Evolutionary conservation across 2,329 filamentous ascomycete species (phyloP).

Genomic region (Fusarium brevicatenulatum): DNA sequence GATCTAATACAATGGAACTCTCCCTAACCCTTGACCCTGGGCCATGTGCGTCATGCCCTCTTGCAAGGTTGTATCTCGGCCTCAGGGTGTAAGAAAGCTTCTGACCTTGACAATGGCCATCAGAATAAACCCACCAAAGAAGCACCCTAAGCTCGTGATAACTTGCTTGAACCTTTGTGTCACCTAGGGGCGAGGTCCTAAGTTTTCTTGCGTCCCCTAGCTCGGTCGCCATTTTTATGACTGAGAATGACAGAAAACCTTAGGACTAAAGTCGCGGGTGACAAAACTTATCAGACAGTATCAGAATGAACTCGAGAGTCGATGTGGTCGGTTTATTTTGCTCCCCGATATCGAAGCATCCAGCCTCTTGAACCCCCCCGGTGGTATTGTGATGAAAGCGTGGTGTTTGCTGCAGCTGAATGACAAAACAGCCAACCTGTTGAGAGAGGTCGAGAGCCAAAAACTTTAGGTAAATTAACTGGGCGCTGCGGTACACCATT

Average conservation of each 20-base stretch:
- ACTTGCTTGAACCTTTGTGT: neutral
- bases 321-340: neutral
- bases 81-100: neutral
- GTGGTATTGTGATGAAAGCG: neutral
- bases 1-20: conserved; percentile 17
- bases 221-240: conserved; percentile 16
- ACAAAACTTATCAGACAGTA: neutral
- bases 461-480: neutral
- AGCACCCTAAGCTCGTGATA: neutral
- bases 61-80: conserved; percentile 24
- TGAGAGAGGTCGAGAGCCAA: conserved; percentile 3
- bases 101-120: neutral
- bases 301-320: neutral
- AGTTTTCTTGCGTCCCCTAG: neutral
- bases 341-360: too few relatives aligned
- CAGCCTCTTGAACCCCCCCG: neutral
- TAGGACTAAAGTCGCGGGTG: neutral
- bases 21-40: conserved; percentile 13
- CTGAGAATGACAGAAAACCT: neutral
- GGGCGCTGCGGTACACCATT: conserved; percentile 15
- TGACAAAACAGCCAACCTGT: conserved; percentile 5
- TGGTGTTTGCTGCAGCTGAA: conserved; percentile 24
- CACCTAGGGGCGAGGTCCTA: neutral
- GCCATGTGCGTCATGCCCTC: conserved; percentile 38
- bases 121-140: neutral